Percentiles rank a stretch among this genome's conserved stretches.
These are phyloP conservation scores for Rosellinia necatrix DNA, from an alignment of 2,329 filamentous ascomycete species.

Conservation along the genomic window DNA sequence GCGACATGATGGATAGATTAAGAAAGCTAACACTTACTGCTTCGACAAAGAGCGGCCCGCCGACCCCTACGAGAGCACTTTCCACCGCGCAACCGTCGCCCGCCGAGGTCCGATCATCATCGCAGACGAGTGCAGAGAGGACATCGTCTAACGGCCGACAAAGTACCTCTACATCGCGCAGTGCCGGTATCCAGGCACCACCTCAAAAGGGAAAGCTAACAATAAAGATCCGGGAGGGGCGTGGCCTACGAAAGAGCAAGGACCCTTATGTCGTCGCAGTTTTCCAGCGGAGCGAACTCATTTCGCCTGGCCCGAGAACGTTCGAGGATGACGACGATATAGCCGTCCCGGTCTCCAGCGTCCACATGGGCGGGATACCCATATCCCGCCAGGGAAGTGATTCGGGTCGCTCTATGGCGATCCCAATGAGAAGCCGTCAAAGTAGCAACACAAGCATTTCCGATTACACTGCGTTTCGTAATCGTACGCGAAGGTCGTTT, in stretches of 20 bases:
- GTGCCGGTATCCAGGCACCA: slow-evolving; percentile 64
- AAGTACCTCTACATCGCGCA: slow-evolving; percentile 53
- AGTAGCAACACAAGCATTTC: slow-evolving; percentile 90
- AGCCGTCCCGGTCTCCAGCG: slow-evolving; percentile 51
- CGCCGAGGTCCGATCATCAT: slow-evolving; percentile 43
- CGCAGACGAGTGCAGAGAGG: slow-evolving; percentile 44
- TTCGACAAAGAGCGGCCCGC: slow-evolving; percentile 85
- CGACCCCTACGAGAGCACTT: slow-evolving; percentile 86
- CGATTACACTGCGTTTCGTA: slow-evolving; percentile 65
- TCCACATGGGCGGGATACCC: slow-evolving; percentile 56
- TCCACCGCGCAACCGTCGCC: slow-evolving; percentile 65
- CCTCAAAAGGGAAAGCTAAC: slow-evolving; percentile 84
- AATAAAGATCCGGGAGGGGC: slow-evolving; percentile 85
- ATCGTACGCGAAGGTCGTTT: slow-evolving; percentile 62
- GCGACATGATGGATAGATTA: slow-evolving; percentile 69
- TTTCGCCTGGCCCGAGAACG: slow-evolving; percentile 80
- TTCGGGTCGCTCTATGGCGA: slow-evolving; percentile 84
- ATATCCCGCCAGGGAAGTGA: slow-evolving; percentile 78
- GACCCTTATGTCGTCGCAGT: slow-evolving; percentile 96
- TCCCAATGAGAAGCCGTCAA: slow-evolving; percentile 95
- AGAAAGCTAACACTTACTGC: slow-evolving; percentile 88
- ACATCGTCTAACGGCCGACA: slow-evolving; percentile 56
- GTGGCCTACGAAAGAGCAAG: slow-evolving; percentile 77
- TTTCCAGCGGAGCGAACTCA: slow-evolving; percentile 95
- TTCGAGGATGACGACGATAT: slow-evolving; percentile 65